These are phyloP conservation scores for Venturia asperata DNA, from an alignment of 2,329 filamentous ascomycete genomes.

Conservation along the genomic window DNA sequence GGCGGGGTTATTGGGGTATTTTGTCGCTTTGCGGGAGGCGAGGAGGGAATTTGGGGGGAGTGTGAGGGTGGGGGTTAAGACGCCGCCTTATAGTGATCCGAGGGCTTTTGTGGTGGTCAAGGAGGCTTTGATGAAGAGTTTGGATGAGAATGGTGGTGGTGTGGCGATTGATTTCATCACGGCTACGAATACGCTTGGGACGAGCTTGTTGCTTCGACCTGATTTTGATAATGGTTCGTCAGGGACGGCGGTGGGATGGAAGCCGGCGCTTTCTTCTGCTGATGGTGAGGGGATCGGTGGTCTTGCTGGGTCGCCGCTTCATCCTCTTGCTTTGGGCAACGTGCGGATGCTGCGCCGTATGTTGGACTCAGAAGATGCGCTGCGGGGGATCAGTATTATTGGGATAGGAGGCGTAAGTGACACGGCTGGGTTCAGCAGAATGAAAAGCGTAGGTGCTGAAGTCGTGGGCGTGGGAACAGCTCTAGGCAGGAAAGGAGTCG, in stretches of 20 bases:
- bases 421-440: conserved; percentile 53
- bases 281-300: conserved; percentile 57
- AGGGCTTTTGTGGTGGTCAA: conserved; percentile 56
- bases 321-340: conserved; percentile 68
- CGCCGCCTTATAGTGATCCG: conserved; percentile 66
- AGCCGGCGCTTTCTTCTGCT: conserved; percentile 44
- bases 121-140: conserved; percentile 39
- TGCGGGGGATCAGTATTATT: conserved; percentile 56
- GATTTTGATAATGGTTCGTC: conserved; percentile 18
- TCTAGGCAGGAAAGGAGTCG: conserved; percentile 55
- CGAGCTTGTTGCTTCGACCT: conserved; percentile 51
- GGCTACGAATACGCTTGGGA: conserved; percentile 67
- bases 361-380: conserved; percentile 44
- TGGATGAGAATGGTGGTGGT: conserved; percentile 21
- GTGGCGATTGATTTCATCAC: conserved; percentile 54
- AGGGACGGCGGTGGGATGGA: conserved; percentile 15
- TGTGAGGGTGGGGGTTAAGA: conserved; percentile 60
- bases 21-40: conserved; percentile 40
- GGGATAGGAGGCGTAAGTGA: conserved; percentile 68
- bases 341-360: conserved; percentile 58
- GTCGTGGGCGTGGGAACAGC: conserved; percentile 65
- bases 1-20: conserved; percentile 46
- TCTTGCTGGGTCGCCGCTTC: conserved; percentile 63
- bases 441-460: conserved; percentile 58
- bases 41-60: neutral